Evolutionary conservation across 805 yeast species (phyloP), one percentile per base, ranked within the genome.

Genomic region (Saturnispora serradocipensis): DNA sequence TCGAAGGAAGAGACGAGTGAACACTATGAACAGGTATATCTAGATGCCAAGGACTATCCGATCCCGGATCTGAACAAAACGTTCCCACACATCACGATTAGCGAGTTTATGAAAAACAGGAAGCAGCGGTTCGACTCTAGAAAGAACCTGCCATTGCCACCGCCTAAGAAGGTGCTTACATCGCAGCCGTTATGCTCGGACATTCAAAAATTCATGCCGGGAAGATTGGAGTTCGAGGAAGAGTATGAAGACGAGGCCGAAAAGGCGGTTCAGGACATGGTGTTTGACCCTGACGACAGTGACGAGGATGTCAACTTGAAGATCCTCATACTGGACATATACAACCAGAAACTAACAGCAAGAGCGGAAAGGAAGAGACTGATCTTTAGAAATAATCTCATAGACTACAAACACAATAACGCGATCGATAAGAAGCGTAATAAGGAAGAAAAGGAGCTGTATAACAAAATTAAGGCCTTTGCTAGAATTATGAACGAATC

Each of bases 161-260:
- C 95, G 30, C 90, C 89, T 49, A 80, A 82, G 54, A 93, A 91
- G 64, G 88, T 95, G 5, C 81, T 86, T 45, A 90, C 97, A 0
- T 88, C 97, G 6, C 91, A 86, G 6, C 99, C 99, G 0, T 76
- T 93, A 52, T 90, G 98, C 70, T 97, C 95, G 63, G 98, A 95
- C 61, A 81, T 93, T 55, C 98, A 93, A 66, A 97, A 97, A 3
- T 93, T 83, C 65, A 93, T 93, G 99, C 99, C 99, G 39, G 99
- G 98, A 43, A 80, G 99, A 62, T 72, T 93, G 55, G 99, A 93
- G 67, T 93, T 93, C 66, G 99, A 93, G 61, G 88, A 84, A 53
- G 99, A 93, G 66, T 89, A 86, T 39, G 99, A 93, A 65, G 93
- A 93, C 61, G 99, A 93, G 51, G 98, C 99, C 0, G 99, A 93